Percentiles rank a stretch among this genome's conserved stretches.
Conservation (phyloP, 768 basidiomycete genomes). For the Podaxis carcinomalis region DNA sequence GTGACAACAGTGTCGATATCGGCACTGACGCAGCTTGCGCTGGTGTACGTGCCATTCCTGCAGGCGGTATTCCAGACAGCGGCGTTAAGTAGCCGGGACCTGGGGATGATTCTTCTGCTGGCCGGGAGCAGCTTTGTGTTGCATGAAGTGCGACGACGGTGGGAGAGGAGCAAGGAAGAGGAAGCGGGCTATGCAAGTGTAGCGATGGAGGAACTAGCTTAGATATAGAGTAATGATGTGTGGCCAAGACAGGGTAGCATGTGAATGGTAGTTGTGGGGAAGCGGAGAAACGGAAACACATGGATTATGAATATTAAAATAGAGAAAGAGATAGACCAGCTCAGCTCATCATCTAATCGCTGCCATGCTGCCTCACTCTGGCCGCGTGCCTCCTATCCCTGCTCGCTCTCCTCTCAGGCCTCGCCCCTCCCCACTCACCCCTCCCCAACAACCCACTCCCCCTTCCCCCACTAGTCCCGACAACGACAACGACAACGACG, state of each 20-base stretch:
- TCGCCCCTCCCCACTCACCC: conserved; percentile 2
- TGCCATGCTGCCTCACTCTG: conserved; percentile 2
- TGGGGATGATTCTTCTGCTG: conserved; percentile 65
- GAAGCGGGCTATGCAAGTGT: conserved; percentile 45
- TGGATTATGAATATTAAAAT: background rate
- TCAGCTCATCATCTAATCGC: background rate
- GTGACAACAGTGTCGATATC: conserved; percentile 85
- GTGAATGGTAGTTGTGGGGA: background rate
- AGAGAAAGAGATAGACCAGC: background rate
- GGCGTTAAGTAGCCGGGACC: conserved; percentile 62
- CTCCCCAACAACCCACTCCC: conserved; percentile 21
- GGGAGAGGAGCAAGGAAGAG: conserved; percentile 62
- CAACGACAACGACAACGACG: conserved; percentile 10
- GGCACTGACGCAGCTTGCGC: conserved; percentile 74
- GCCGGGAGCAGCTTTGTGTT: conserved; percentile 59
- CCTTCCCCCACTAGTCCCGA: conserved; percentile 12
- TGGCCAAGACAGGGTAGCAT: background rate
- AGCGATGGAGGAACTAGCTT: conserved; percentile 60
- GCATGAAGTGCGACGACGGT: conserved; percentile 78
- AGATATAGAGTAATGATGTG: background rate
- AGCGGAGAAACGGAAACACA: background rate
- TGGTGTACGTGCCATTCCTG: conserved; percentile 89
- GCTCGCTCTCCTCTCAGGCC: conserved; percentile 35
- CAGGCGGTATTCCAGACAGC: conserved; percentile 94
- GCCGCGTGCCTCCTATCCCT: conserved; percentile 23